A percentile compares a stretch with the other conserved stretches of the same genome.
phyloP scores from a whole-genome alignment of 768 basidiomycete genomes.

The Suillus hirtellus region DNA sequence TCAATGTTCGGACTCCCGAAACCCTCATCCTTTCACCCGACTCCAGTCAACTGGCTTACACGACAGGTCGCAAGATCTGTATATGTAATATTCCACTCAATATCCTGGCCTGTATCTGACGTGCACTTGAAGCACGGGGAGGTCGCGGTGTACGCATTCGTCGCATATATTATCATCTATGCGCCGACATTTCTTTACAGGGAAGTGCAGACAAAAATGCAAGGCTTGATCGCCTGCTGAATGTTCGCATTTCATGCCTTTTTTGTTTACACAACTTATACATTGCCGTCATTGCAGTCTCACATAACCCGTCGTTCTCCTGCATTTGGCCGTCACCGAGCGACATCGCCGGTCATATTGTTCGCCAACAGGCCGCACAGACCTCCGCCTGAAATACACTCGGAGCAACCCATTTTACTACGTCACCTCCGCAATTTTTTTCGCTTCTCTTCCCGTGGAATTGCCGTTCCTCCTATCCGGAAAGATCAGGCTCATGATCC shows the following conservation, averaged over 20 bases:
- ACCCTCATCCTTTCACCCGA: neutral
- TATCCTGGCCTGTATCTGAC: neutral
- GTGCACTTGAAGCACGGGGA: neutral
- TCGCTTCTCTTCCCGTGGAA: neutral
- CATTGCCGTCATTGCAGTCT: neutral
- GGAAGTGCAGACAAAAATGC: neutral
- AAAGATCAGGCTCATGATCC: neutral
- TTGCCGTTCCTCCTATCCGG: neutral
- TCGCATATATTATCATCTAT: neutral
- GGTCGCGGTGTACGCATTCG: neutral
- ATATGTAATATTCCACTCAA: neutral
- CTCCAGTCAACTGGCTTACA: neutral
- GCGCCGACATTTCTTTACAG: neutral
- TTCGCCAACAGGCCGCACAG: neutral
- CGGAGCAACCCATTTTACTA: neutral
- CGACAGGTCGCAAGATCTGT: neutral
- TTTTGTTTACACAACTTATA: neutral
- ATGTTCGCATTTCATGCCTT: neutral
- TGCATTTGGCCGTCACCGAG: neutral
- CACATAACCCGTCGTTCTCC: neutral
- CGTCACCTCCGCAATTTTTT: neutral
- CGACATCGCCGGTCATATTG: neutral
- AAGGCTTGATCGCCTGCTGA: neutral
- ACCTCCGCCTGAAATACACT: neutral
- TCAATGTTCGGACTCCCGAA: neutral